phyloP scores from a whole-genome alignment of 2,329 filamentous ascomycete genomes.

The Trichoderma oligosporum region DNA sequence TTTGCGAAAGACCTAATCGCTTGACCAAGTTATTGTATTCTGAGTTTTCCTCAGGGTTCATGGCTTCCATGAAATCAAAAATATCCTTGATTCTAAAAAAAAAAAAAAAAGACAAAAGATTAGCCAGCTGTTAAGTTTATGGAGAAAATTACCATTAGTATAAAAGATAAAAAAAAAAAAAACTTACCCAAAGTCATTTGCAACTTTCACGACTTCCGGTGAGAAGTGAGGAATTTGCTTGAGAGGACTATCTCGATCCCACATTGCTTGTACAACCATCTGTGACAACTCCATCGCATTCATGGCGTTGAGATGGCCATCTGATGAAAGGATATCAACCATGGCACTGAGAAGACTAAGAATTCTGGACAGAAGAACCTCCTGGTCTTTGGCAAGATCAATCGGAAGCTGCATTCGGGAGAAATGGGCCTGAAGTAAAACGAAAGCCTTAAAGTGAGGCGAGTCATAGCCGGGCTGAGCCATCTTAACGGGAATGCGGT shows the following conservation, averaged over 20 bases:
- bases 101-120: constrained; percentile 27
- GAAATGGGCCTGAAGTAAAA: constrained; percentile 96
- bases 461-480: constrained; percentile 79
- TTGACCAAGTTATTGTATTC: constrained; percentile 75
- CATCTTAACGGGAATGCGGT: constrained; percentile 94
- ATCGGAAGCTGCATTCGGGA: constrained; percentile 94
- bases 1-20: constrained; percentile 72
- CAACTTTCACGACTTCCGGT: constrained; percentile 75
- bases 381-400: constrained; percentile 93
- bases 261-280: constrained; percentile 99
- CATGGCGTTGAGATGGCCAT: constrained; percentile 95
- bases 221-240: constrained; percentile 98
- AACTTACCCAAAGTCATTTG: constrained; percentile 69
- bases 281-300: constrained; percentile 99
- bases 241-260: constrained; percentile 93
- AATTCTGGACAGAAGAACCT: constrained; percentile 78
- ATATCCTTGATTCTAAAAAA: constrained; percentile 75
- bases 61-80: constrained; percentile 97
- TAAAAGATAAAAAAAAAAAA: background rate
- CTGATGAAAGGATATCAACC: constrained; percentile 92
- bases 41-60: constrained; percentile 91
- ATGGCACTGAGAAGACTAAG: constrained; percentile 84
- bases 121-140: background rate
- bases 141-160: background rate
- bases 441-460: constrained; percentile 97